These are phyloP conservation scores for Verticillium tricorpus DNA, from an alignment of 2,329 filamentous ascomycete species.

Conservation along the genomic window DNA sequence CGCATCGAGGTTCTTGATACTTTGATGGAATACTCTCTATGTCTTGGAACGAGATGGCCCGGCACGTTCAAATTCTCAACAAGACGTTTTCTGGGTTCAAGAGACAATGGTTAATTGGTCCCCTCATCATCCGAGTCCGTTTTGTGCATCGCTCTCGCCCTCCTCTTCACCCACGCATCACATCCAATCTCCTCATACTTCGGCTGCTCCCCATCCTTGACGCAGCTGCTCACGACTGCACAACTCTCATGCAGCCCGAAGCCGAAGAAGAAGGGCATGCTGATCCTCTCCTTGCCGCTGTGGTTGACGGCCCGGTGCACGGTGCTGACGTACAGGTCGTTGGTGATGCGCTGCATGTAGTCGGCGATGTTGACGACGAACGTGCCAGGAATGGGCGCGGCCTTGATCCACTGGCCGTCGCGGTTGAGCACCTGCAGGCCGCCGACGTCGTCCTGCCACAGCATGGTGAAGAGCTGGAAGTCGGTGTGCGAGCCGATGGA, in stretches of 20 bases:
- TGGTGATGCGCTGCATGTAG: constrained; percentile 46
- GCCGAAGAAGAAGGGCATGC: constrained; percentile 43
- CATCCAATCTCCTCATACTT: constrained; percentile 36
- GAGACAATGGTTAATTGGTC: neutral
- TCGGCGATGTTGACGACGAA: constrained; percentile 50
- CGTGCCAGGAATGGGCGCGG: constrained; percentile 32
- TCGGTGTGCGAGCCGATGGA: constrained; percentile 47
- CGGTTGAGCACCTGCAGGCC: constrained; percentile 39
- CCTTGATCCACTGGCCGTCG: constrained; percentile 35
- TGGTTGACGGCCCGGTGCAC: constrained; percentile 43
- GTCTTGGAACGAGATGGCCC: no score
- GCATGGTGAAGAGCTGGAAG: constrained; percentile 45
- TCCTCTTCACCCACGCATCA: constrained; percentile 30
- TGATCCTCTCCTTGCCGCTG: constrained; percentile 32
- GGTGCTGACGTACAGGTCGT: constrained; percentile 42
- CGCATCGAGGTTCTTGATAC: no score
- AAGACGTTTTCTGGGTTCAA: no score
- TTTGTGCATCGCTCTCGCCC: constrained; percentile 28
- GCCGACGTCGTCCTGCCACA: constrained; percentile 36
- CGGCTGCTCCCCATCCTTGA: constrained; percentile 24
- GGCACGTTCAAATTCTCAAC: no score
- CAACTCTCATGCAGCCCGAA: constrained; percentile 35
- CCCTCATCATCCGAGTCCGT: constrained; percentile 8
- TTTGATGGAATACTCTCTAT: no score
- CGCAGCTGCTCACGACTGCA: constrained; percentile 31